Conservation (phyloP, 2,329 filamentous ascomycete species). For the Fusarium austroafricanum region DNA sequence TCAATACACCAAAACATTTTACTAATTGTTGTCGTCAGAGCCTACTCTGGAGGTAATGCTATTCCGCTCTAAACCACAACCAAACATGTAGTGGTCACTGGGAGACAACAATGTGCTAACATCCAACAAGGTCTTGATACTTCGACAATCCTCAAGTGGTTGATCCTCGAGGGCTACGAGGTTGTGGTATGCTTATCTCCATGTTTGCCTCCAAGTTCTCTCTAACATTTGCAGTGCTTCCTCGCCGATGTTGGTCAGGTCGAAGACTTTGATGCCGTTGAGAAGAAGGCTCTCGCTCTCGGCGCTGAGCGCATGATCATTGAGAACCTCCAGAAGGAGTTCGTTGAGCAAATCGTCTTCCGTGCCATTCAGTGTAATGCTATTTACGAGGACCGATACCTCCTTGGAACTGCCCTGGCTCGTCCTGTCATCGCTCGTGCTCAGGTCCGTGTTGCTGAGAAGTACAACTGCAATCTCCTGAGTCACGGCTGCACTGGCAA, state of each 20-base stretch:
- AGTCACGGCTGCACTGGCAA: slow-evolving; percentile 71
- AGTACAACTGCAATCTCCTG: slow-evolving; percentile 54
- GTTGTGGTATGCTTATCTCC: slow-evolving; percentile 22
- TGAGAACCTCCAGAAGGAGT: slow-evolving; percentile 74
- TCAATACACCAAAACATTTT: neutral
- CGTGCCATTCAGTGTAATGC: slow-evolving; percentile 73
- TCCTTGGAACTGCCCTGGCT: slow-evolving; percentile 67
- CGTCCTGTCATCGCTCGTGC: slow-evolving; percentile 74
- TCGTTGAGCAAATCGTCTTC: slow-evolving; percentile 81
- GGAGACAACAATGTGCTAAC: neutral
- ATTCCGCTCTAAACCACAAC: neutral
- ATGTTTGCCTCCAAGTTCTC: neutral
- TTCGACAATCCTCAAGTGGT: slow-evolving; percentile 54
- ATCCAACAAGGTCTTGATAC: slow-evolving; percentile 53
- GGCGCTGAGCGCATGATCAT: slow-evolving; percentile 59
- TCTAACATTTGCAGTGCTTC: slow-evolving; percentile 47
- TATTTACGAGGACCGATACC: slow-evolving; percentile 53
- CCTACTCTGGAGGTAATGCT: slow-evolving; percentile 30
- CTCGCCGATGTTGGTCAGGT: slow-evolving; percentile 75
- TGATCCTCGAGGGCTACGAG: slow-evolving; percentile 48
- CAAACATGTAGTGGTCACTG: neutral
- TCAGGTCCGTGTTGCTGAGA: slow-evolving; percentile 50
- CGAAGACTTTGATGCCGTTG: slow-evolving; percentile 76
- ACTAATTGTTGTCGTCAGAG: slow-evolving; percentile 11
- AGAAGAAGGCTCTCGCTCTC: slow-evolving; percentile 70